Evolutionary conservation across 768 basidiomycete species (phyloP).

Genomic region (Boletus rufocinnamomeus): DNA sequence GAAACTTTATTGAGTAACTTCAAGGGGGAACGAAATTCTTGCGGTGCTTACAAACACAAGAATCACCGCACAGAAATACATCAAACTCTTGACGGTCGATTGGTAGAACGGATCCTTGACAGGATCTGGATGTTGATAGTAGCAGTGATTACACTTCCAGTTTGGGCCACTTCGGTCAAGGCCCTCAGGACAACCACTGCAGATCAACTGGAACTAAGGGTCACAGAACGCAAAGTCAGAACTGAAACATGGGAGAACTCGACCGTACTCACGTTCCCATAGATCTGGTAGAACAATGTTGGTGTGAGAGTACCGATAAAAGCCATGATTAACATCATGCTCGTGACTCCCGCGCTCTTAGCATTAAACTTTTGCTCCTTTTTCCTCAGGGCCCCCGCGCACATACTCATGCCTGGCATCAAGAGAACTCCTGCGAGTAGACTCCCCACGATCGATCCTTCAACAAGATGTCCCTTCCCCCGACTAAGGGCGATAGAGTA

Average conservation of each 20-base stretch:
- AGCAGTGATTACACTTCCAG: slow-evolving; percentile 92
- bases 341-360: slow-evolving; percentile 98
- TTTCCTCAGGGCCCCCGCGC: slow-evolving; percentile 79
- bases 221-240: slow-evolving; percentile 19
- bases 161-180: slow-evolving; percentile 30
- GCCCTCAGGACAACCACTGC: slow-evolving; percentile 69
- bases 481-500: slow-evolving; percentile 90
- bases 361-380: slow-evolving; percentile 99
- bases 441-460: slow-evolving; percentile 95
- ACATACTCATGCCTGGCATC: slow-evolving; percentile 98
- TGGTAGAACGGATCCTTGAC: slow-evolving; percentile 96
- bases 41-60: slow-evolving; percentile 75
- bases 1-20: slow-evolving; percentile 6
- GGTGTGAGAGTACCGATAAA: slow-evolving; percentile 95
- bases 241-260: slow-evolving; percentile 1
- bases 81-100: slow-evolving; percentile 89
- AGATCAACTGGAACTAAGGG: slow-evolving; percentile 80
- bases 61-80: slow-evolving; percentile 94
- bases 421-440: slow-evolving; percentile 92
- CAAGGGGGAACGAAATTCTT: background rate
- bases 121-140: slow-evolving; percentile 93
- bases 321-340: slow-evolving; percentile 99
- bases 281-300: slow-evolving; percentile 97
- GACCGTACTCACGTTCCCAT: slow-evolving; percentile 78
- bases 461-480: slow-evolving; percentile 90